phyloP scores from a whole-genome alignment of 768 basidiomycete genomes.

The Rhodotorula sphaerocarpa region DNA sequence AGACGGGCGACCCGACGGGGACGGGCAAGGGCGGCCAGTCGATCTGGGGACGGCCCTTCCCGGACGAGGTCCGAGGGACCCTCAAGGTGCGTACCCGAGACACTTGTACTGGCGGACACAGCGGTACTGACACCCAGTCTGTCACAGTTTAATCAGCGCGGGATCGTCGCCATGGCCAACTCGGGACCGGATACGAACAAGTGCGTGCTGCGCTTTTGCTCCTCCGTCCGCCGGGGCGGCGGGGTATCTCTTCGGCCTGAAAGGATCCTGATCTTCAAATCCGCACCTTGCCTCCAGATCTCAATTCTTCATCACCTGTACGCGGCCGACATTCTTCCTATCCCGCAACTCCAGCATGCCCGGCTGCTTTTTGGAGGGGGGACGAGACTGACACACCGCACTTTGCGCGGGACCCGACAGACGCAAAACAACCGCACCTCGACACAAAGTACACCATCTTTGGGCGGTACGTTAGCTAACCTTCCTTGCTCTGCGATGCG shows the following conservation, averaged over 20 bases:
- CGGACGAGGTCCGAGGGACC: conserved; percentile 87
- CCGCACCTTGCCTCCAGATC: too few species aligned
- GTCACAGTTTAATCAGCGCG: conserved; percentile 80
- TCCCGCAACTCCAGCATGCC: too few species aligned
- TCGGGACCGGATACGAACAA: conserved; percentile 90
- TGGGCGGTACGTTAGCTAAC: conserved; percentile 51
- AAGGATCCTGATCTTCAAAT: too few species aligned
- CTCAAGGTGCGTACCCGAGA: conserved; percentile 57
- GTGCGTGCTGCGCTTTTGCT: conserved; percentile 28
- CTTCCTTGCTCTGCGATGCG: neutral
- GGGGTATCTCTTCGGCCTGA: neutral
- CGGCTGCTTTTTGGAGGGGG: too few species aligned
- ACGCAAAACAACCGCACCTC: conserved; percentile 84
- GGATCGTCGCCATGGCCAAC: conserved; percentile 97
- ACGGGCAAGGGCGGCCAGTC: conserved; percentile 94
- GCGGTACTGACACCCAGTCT: neutral
- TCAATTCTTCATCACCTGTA: conserved; percentile 47
- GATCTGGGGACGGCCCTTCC: conserved; percentile 86
- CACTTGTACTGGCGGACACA: neutral
- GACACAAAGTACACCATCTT: conserved; percentile 87
- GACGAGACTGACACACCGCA: too few species aligned
- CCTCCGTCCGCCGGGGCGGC: neutral
- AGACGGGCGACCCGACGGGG: conserved; percentile 81
- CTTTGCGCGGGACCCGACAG: conserved; percentile 49
- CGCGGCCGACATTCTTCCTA: neutral